Evolutionary conservation across 805 yeast species (phyloP), one percentile per base, ranked within the genome.

Genomic region (Candida coleopterorum): DNA sequence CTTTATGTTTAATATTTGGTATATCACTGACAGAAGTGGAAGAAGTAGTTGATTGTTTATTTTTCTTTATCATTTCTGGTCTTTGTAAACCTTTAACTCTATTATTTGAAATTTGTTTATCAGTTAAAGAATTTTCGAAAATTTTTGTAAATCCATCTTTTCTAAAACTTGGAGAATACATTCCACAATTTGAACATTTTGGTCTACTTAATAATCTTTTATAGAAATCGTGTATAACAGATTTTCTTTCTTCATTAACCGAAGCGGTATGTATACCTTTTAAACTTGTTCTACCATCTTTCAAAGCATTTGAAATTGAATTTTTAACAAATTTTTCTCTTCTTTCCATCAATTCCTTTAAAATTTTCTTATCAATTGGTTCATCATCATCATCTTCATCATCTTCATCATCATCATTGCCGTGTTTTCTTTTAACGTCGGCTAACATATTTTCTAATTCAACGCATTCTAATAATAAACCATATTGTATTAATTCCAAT

Each of bases 61-160:
- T 5, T 44, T 52, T 60, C 44, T 68, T 73, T 45, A 85, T 64
- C 78, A 85, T 75, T 50, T 80, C 85, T 37, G 78, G 85, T 53
- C 95, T 79, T 34, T 64, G 60, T 37, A 79, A 61, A 35, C 96
- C 96, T 61, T 81, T 86, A 45, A 85, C 79, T 58, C 90, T 70
- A 68, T 93, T 93, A 62, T 82, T 81, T 37, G 82, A 70, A 36
- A 75, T 53, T 58, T 90, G 96, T 56, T 86, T 86, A 34, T 86
- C 96, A 34, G 74, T 74, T 48, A 94, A 72, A 5, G 94, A 79
- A 47, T 79, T 80, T 64, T 93, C 97, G 53, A 93, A 93, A 45
- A 93, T 79, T 68, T 94, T 93, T 43, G 89, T 75, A 55, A 79
- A 82, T 0, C 98, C 98, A 57, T 93, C 99, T 53, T 89, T 90